Conservation (phyloP, 768 basidiomycete species). For the Exsudoporus frostii region DNA sequence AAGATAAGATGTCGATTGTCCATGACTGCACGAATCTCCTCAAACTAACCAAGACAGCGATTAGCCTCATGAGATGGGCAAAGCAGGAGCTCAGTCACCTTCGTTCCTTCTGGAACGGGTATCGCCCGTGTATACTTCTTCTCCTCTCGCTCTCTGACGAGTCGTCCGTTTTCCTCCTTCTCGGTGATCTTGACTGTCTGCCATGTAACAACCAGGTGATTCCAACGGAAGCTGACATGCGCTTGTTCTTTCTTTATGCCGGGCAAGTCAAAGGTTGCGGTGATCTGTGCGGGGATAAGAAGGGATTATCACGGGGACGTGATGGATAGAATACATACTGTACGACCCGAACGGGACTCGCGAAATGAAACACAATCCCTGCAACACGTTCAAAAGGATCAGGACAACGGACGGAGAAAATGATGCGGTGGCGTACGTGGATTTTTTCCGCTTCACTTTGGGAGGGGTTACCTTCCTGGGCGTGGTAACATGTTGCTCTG, state of each 20-base stretch:
- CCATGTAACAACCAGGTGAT: constrained; percentile 66
- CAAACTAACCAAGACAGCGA: constrained; percentile 46
- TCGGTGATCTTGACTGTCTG: constrained; percentile 56
- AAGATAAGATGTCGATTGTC: constrained; percentile 57
- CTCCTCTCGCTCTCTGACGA: constrained; percentile 63
- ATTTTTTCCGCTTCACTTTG: constrained; percentile 56
- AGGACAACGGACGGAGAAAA: constrained; percentile 10
- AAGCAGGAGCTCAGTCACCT: constrained; percentile 39
- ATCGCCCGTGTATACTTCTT: constrained; percentile 64
- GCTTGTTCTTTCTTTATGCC: constrained; percentile 71
- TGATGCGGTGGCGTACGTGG: constrained; percentile 49
- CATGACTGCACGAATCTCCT: constrained; percentile 69
- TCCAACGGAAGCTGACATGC: constrained; percentile 68
- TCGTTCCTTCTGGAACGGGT: constrained; percentile 72
- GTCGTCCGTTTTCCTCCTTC: constrained; percentile 55
- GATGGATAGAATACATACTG: constrained; percentile 30
- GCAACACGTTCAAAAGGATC: constrained; percentile 14
- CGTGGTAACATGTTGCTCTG: constrained; percentile 22
- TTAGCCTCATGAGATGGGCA: not conserved
- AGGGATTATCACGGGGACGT: constrained; percentile 11
- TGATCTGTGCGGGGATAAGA: constrained; percentile 41
- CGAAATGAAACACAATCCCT: constrained; percentile 59
- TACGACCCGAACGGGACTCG: constrained; percentile 68
- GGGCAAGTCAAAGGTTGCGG: constrained; percentile 67
- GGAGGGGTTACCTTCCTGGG: constrained; percentile 33